Evolutionary conservation across 2,329 filamentous ascomycete species (phyloP).

Genomic region (Trichocomaceae sp.): DNA sequence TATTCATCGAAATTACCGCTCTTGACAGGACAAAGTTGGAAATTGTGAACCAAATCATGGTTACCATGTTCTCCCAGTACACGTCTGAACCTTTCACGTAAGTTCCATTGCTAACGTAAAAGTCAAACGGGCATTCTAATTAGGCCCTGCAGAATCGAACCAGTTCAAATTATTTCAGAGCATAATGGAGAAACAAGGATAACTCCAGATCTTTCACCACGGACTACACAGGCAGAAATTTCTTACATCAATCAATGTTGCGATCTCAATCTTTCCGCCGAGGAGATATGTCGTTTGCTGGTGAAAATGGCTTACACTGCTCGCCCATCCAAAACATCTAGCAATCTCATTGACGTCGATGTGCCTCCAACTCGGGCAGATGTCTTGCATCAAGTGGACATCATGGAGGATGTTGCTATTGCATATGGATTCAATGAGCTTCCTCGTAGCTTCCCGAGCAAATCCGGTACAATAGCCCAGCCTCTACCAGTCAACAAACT

Average conservation of each 20-base stretch:
- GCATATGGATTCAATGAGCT: conserved; percentile 97
- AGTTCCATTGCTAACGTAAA: conserved; percentile 15
- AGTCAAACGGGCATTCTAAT: background rate
- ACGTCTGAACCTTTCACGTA: conserved; percentile 76
- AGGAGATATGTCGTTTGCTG: conserved; percentile 70
- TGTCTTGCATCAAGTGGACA: conserved; percentile 90
- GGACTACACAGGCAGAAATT: conserved; percentile 72
- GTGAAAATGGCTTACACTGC: conserved; percentile 86
- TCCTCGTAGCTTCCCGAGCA: conserved; percentile 77
- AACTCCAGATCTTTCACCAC: conserved; percentile 72
- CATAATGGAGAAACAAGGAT: conserved; percentile 81
- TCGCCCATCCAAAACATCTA: conserved; percentile 61
- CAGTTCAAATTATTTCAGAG: conserved; percentile 82
- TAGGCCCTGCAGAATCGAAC: conserved; percentile 57
- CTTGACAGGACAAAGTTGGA: conserved; percentile 95
- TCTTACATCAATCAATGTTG: conserved; percentile 93
- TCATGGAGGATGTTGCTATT: conserved; percentile 97
- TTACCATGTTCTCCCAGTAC: conserved; percentile 95
- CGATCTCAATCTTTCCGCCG: conserved; percentile 67
- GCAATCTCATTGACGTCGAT: conserved; percentile 69
- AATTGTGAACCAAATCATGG: conserved; percentile 90
- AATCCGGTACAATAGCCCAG: conserved; percentile 77
- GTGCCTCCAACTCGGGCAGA: conserved; percentile 88
- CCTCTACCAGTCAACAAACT: conserved; percentile 92
- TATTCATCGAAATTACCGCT: conserved; percentile 95